Conservation (phyloP, 2,329 filamentous ascomycete species). For the Diplodia corticola region DNA sequence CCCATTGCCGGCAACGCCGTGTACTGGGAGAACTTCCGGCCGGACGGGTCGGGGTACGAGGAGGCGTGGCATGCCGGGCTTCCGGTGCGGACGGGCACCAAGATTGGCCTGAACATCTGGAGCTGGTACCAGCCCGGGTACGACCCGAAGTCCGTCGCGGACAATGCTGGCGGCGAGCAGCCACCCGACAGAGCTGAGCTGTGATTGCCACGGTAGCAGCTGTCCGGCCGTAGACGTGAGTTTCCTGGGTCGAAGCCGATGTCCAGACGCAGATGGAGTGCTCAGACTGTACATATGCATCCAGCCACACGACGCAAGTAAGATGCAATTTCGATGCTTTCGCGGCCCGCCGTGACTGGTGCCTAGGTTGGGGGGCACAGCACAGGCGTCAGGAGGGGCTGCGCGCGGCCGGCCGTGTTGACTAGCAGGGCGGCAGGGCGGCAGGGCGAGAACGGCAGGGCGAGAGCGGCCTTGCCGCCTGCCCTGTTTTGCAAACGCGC, state of each 20-base stretch:
- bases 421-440: neutral
- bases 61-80: slow-evolving; percentile 64
- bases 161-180: neutral
- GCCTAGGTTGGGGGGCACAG: neutral
- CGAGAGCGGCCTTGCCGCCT: neutral
- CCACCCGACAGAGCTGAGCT: slow-evolving; percentile 12
- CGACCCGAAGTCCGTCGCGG: slow-evolving; percentile 1
- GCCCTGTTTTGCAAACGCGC: neutral
- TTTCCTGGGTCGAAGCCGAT: too few species aligned
- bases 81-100: slow-evolving; percentile 56
- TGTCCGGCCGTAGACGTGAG: too few species aligned
- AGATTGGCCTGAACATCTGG: slow-evolving; percentile 66
- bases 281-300: neutral
- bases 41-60: slow-evolving; percentile 57
- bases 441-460: too few species aligned
- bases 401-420: neutral
- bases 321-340: too few species aligned
- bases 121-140: slow-evolving; percentile 56
- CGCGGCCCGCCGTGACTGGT: too few species aligned
- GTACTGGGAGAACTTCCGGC: slow-evolving; percentile 62
- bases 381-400: neutral
- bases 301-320: neutral
- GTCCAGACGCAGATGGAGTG: too few species aligned
- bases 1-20: slow-evolving; percentile 60
- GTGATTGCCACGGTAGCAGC: neutral